phyloP scores from a whole-genome alignment of 2,329 filamentous ascomycete genomes.

The Fusarium oxysporum region DNA sequence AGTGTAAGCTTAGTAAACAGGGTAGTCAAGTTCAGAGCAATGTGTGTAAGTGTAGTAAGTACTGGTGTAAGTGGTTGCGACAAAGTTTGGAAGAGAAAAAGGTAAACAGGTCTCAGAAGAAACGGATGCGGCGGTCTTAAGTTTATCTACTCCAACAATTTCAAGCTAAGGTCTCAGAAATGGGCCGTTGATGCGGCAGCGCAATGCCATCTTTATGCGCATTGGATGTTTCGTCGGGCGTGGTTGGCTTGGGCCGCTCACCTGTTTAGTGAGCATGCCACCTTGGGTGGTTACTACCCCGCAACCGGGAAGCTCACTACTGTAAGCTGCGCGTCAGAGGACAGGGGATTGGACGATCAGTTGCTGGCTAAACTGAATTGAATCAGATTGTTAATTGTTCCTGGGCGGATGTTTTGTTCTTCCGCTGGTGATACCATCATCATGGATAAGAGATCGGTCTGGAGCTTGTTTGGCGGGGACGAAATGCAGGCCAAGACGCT shows the following conservation, averaged over 20 bases:
- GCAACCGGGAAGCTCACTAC: constrained; percentile 36
- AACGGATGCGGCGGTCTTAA: constrained; percentile 35
- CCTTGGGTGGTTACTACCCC: constrained; percentile 40
- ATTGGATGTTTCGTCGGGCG: constrained; percentile 33
- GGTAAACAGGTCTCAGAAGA: constrained; percentile 25
- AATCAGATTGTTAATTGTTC: constrained; percentile 5
- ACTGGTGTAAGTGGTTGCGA: constrained; percentile 20
- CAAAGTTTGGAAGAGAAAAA: constrained; percentile 11
- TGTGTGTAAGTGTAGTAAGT: not conserved
- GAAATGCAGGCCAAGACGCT: constrained; percentile 43
- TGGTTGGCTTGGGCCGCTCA: constrained; percentile 26
- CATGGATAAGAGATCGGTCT: constrained; percentile 5
- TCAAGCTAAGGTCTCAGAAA: constrained; percentile 38
- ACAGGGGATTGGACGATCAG: constrained; percentile 42
- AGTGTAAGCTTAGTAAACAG: not conserved
- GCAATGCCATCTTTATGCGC: constrained; percentile 42
- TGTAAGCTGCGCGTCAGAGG: constrained; percentile 39
- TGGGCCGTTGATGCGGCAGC: constrained; percentile 47
- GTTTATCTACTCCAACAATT: constrained; percentile 35
- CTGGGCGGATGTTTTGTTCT: constrained; percentile 13
- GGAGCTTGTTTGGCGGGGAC: constrained; percentile 43
- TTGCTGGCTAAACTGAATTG: constrained; percentile 2
- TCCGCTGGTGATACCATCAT: constrained; percentile 9
- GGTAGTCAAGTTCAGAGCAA: not conserved
- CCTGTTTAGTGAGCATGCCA: constrained; percentile 22